Conservation (phyloP, 768 basidiomycete species). For the Austroboletus eburneus region DNA sequence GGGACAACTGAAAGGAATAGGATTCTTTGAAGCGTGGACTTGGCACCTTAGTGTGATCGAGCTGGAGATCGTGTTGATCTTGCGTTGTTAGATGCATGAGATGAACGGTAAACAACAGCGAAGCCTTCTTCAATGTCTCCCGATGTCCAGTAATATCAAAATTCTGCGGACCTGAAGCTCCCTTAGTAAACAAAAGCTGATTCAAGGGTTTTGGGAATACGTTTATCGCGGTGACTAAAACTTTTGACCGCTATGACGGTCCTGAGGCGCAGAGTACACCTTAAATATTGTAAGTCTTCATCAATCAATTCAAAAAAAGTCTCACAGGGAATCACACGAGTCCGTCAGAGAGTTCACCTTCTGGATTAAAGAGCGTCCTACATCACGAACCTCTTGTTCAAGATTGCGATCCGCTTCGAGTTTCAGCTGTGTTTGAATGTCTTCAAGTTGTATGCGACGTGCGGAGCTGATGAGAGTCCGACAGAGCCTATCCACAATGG, state of each 20-base stretch:
- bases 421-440: constrained; percentile 11
- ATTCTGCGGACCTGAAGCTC: constrained; percentile 8
- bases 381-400: constrained; percentile 16
- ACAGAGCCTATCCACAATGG: constrained; percentile 16
- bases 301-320: too few species aligned
- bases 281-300: background rate
- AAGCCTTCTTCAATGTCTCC: constrained; percentile 18
- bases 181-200: background rate
- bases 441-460: constrained; percentile 18
- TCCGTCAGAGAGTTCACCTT: constrained; percentile 17
- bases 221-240: background rate
- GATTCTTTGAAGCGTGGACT: constrained; percentile 25
- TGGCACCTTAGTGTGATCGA: constrained; percentile 18
- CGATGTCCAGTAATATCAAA: constrained; percentile 17
- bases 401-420: constrained; percentile 8
- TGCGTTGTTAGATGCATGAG: constrained; percentile 28
- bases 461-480: constrained; percentile 8
- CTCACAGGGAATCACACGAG: constrained; percentile 18
- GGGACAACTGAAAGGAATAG: constrained; percentile 21
- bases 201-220: background rate
- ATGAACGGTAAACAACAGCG: constrained; percentile 23
- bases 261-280: constrained; percentile 17
- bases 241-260: background rate
- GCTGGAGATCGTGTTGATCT: constrained; percentile 29
- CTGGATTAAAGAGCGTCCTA: constrained; percentile 10